Conservation (phyloP, 2,329 filamentous ascomycete species). For the Dichotomopilus funicola region DNA sequence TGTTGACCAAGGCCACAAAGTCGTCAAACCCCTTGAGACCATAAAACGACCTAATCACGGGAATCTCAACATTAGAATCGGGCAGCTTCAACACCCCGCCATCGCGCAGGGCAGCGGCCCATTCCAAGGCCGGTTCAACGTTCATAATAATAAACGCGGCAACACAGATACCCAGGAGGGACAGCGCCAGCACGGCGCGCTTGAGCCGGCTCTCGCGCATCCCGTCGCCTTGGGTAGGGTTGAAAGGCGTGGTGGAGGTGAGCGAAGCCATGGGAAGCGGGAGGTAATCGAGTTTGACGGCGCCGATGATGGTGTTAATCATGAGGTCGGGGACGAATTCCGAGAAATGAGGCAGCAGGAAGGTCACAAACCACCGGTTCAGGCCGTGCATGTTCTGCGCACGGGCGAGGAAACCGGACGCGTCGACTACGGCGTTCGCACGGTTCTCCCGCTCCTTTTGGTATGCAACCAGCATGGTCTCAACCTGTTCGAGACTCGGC, state of each 20-base stretch:
- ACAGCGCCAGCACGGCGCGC: slow-evolving; percentile 10
- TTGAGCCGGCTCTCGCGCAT: slow-evolving; percentile 15
- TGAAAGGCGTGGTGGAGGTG: slow-evolving; percentile 15
- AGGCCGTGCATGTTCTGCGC: slow-evolving; percentile 8
- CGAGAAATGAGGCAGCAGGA: slow-evolving; percentile 4
- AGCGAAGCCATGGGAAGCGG: slow-evolving; percentile 15
- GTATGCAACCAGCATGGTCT: slow-evolving; percentile 10
- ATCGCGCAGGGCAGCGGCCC: background rate
- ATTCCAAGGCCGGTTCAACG: background rate
- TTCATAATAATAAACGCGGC: slow-evolving; percentile 11
- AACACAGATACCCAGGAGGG: slow-evolving; percentile 7
- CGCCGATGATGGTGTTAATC: slow-evolving; percentile 8
- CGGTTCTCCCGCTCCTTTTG: slow-evolving; percentile 8
- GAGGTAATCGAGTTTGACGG: slow-evolving; percentile 13
- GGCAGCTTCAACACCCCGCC: background rate
- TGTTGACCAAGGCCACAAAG: slow-evolving; percentile 10
- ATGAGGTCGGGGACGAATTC: slow-evolving; percentile 12
- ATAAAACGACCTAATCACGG: slow-evolving; percentile 13
- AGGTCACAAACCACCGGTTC: slow-evolving; percentile 1
- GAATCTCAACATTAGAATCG: background rate
- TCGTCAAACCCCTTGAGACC: slow-evolving; percentile 11
- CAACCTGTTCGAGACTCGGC: slow-evolving; percentile 5
- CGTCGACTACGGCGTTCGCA: slow-evolving; percentile 2
- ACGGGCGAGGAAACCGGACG: slow-evolving; percentile 2
- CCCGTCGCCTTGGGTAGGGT: slow-evolving; percentile 14